phyloP scores from a whole-genome alignment of 2,329 filamentous ascomycete species.

The Arthrobotrys entomopaga region DNA sequence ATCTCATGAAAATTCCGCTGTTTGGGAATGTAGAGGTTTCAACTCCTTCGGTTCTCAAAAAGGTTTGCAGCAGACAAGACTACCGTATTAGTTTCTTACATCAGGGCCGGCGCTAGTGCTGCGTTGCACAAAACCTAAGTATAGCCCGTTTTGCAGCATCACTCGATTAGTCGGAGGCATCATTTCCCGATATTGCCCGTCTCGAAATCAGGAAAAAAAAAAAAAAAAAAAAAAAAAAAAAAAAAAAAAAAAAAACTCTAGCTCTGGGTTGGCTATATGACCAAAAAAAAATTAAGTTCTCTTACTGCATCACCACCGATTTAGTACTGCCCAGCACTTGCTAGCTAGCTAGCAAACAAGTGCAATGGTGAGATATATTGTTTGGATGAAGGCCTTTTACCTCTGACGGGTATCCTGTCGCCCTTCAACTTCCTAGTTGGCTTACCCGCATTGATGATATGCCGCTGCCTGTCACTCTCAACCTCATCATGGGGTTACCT shows the following conservation, averaged over 20 bases:
- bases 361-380: not conserved
- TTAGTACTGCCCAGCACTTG: constrained; percentile 8
- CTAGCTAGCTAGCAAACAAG: no score
- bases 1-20: not conserved
- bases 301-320: constrained; percentile 42
- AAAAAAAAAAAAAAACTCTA: no score
- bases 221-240: no score
- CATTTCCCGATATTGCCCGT: constrained; percentile 6
- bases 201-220: no score
- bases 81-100: constrained; percentile 19
- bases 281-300: not conserved
- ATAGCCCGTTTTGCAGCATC: constrained; percentile 39
- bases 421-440: constrained; percentile 54
- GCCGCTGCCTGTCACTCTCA: constrained; percentile 49
- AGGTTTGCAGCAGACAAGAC: constrained; percentile 3
- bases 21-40: constrained; percentile 23
- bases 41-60: constrained; percentile 2
- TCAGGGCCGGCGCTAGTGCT: constrained; percentile 12
- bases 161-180: constrained; percentile 28
- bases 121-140: constrained; percentile 45
- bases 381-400: constrained; percentile 25
- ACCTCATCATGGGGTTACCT: constrained; percentile 20
- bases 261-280: no score
- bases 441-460: constrained; percentile 47
- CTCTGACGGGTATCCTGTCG: constrained; percentile 54